Conservation (phyloP, 2,329 filamentous ascomycete genomes). For the Exophiala sideris region DNA sequence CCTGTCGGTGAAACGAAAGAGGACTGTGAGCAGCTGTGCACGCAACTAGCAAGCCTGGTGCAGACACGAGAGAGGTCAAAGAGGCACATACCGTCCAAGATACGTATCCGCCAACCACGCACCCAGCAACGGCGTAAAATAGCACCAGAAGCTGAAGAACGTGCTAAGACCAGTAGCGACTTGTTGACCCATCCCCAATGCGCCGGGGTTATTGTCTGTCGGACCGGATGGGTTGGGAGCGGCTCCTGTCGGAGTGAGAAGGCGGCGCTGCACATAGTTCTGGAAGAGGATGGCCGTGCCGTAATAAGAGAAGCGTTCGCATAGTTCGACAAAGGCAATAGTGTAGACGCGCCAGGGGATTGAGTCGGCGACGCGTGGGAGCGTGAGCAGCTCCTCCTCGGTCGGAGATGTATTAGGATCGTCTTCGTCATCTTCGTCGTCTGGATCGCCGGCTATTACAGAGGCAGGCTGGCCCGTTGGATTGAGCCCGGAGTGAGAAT, state of each 20-base stretch:
- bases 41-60: too few relatives aligned
- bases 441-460: too few relatives aligned
- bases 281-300: slow-evolving; percentile 65
- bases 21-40: not conserved
- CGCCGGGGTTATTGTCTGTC: slow-evolving; percentile 49
- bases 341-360: slow-evolving; percentile 66
- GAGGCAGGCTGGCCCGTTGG: not conserved
- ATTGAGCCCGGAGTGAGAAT: not conserved
- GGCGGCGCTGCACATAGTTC: slow-evolving; percentile 59
- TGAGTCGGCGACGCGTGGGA: slow-evolving; percentile 46
- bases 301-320: slow-evolving; percentile 76
- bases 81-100: slow-evolving; percentile 30
- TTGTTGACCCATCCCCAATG: slow-evolving; percentile 54
- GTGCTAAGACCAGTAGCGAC: slow-evolving; percentile 55
- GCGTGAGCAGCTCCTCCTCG: slow-evolving; percentile 33
- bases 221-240: slow-evolving; percentile 34
- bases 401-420: slow-evolving; percentile 30
- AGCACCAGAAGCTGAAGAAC: slow-evolving; percentile 55
- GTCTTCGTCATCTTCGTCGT: slow-evolving; percentile 6
- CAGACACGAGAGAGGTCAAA: not conserved
- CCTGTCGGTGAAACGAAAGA: too few relatives aligned
- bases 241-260: slow-evolving; percentile 53
- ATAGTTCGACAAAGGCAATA: slow-evolving; percentile 69
- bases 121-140: slow-evolving; percentile 36
- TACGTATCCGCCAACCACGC: slow-evolving; percentile 39